phyloP scores from a whole-genome alignment of 2,329 filamentous ascomycete genomes.

The Rasamsonia emersonii region DNA sequence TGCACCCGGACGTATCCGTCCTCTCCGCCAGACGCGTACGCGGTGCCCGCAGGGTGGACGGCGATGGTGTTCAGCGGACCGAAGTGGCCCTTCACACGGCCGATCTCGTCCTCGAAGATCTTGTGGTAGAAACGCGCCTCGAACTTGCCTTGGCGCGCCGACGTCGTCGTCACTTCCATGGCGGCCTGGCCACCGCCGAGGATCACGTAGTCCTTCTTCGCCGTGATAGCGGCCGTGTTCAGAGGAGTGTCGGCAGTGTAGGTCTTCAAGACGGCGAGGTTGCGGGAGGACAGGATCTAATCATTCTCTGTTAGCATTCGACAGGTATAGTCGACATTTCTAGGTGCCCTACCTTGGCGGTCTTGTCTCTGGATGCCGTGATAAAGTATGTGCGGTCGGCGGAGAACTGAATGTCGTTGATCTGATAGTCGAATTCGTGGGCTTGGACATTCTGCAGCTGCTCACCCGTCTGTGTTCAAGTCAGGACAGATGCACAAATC shows the following conservation, averaged over 20 bases:
- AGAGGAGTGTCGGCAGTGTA: slow-evolving; percentile 88
- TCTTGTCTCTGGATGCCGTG: slow-evolving; percentile 96
- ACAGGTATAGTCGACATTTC: background rate
- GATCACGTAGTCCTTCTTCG: slow-evolving; percentile 96
- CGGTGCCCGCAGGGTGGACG: slow-evolving; percentile 79
- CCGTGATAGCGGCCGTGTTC: slow-evolving; percentile 88
- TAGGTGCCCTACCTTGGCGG: slow-evolving; percentile 60
- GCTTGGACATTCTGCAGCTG: slow-evolving; percentile 69
- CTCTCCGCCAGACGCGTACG: slow-evolving; percentile 92
- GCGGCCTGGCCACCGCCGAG: slow-evolving; percentile 96
- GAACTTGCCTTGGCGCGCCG: slow-evolving; percentile 94
- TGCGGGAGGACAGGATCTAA: slow-evolving; percentile 71
- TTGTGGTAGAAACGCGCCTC: slow-evolving; percentile 99
- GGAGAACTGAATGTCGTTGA: slow-evolving; percentile 94
- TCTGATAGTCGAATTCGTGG: slow-evolving; percentile 73
- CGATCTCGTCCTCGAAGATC: slow-evolving; percentile 98
- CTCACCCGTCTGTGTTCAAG: slow-evolving; percentile 57
- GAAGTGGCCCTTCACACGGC: slow-evolving; percentile 93
- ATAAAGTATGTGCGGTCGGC: slow-evolving; percentile 95
- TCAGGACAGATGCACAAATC: slow-evolving; percentile 10
- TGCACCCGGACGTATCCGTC: slow-evolving; percentile 98
- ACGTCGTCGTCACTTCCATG: slow-evolving; percentile 96
- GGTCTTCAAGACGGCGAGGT: slow-evolving; percentile 87
- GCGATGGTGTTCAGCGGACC: slow-evolving; percentile 95
- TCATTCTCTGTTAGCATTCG: background rate